Conservation (phyloP, 2,329 filamentous ascomycete species). For the Colletotrichum kahawae region DNA sequence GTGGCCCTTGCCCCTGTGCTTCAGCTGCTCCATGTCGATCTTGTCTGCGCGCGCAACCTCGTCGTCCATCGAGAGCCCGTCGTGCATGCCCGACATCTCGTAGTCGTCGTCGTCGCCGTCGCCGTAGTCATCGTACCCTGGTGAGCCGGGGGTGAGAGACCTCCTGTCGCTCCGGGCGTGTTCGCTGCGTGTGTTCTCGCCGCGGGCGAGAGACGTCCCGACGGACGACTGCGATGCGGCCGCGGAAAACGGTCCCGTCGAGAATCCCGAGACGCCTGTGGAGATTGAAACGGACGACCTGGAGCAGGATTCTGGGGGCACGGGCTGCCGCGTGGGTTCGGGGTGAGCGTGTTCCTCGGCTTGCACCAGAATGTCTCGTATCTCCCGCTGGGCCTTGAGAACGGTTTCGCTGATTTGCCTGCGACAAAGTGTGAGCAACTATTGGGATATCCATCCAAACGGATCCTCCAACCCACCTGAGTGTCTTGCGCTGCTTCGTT, state of each 20-base stretch:
- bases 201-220: background rate
- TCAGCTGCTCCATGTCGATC: constrained; percentile 40
- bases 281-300: constrained; percentile 19
- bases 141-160: background rate
- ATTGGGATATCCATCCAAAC: background rate
- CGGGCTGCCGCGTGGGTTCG: background rate
- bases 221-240: background rate
- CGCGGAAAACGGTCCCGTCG: background rate
- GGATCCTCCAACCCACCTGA: background rate
- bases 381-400: background rate
- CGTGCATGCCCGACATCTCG: constrained; percentile 19
- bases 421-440: background rate
- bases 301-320: constrained; percentile 10
- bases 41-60: background rate
- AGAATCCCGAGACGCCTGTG: background rate
- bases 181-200: background rate
- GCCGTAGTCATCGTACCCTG: background rate
- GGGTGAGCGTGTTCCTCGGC: background rate
- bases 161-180: background rate
- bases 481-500: constrained; percentile 2
- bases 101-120: background rate
- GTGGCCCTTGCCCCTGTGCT: constrained; percentile 42
- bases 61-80: constrained; percentile 25
- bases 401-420: constrained; percentile 3
- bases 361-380: background rate